Evolutionary conservation across 208 protist genomes (phyloP).

Genomic region (Acanthamoeba castellanii): DNA sequence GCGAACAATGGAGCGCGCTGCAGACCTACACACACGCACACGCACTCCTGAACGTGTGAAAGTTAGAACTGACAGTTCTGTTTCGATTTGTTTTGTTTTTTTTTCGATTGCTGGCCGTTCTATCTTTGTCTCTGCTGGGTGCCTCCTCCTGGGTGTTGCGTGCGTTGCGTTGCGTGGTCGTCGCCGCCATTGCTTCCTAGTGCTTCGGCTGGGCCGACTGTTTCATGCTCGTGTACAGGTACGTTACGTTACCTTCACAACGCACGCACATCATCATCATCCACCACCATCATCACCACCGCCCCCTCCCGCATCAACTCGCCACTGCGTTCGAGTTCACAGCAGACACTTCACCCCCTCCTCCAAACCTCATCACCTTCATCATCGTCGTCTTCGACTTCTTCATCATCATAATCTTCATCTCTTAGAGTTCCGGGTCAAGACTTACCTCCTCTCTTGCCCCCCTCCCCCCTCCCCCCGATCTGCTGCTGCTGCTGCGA

Average conservation of each 20-base stretch:
- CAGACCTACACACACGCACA: background rate
- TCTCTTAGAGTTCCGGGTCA: too few relatives aligned
- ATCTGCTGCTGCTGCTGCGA: too few relatives aligned
- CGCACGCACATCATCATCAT: background rate
- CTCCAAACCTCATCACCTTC: too few relatives aligned
- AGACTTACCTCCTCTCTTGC: too few relatives aligned
- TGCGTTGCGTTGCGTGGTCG: background rate
- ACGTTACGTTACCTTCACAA: background rate
- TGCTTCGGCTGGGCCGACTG: conserved; percentile 21
- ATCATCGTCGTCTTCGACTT: too few relatives aligned
- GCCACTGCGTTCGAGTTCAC: too few relatives aligned
- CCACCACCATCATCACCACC: background rate
- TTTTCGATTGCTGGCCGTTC: background rate
- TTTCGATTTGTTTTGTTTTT: background rate
- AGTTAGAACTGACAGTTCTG: too few relatives aligned
- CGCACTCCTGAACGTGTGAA: background rate
- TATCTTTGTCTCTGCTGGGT: background rate
- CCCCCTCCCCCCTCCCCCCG: too few relatives aligned
- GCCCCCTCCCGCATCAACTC: too few relatives aligned
- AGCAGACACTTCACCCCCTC: too few relatives aligned
- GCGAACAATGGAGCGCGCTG: too few relatives aligned
- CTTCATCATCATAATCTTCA: too few relatives aligned
- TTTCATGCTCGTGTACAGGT: conserved; percentile 36
- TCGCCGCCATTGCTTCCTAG: background rate
- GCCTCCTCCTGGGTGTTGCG: background rate